phyloP scores from a whole-genome alignment of 1,284 basidiomycete species.

The Phellopilus nigrolimitatus region DNA sequence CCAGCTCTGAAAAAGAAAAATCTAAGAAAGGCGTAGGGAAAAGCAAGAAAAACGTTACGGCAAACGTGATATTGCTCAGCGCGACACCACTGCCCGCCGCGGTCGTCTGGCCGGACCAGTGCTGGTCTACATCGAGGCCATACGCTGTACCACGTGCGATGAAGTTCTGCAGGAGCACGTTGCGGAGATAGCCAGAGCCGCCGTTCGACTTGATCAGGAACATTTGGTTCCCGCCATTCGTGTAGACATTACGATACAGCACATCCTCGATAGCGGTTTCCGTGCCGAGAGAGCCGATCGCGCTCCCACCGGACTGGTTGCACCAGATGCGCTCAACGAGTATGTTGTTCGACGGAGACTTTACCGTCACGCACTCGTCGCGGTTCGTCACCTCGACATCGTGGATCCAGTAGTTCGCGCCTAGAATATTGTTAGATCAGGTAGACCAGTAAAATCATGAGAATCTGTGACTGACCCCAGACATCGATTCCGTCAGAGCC shows the following conservation, averaged over 20 bases:
- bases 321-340: slow-evolving; percentile 36
- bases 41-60: slow-evolving; percentile 15
- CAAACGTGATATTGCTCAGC: slow-evolving; percentile 30
- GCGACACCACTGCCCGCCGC: slow-evolving; percentile 28
- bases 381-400: slow-evolving; percentile 36
- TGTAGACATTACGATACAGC: slow-evolving; percentile 31
- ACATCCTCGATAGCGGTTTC: slow-evolving; percentile 32
- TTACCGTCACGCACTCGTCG: slow-evolving; percentile 36
- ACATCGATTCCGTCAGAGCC: slow-evolving; percentile 36
- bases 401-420: slow-evolving; percentile 33
- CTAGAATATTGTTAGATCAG: slow-evolving; percentile 1
- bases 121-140: slow-evolving; percentile 32
- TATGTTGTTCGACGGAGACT: slow-evolving; percentile 32
- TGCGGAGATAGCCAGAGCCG: slow-evolving; percentile 31
- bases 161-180: slow-evolving; percentile 34
- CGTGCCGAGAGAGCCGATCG: slow-evolving; percentile 32
- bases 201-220: slow-evolving; percentile 36
- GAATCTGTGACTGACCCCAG: slow-evolving; percentile 24
- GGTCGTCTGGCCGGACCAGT: slow-evolving; percentile 25
- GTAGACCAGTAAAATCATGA: neutral
- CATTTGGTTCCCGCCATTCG: slow-evolving; percentile 33
- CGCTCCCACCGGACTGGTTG: slow-evolving; percentile 33
- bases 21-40: neutral
- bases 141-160: slow-evolving; percentile 31
- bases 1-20: slow-evolving; percentile 27